These are phyloP conservation scores for Dothidotthia symphoricarpi DNA, from an alignment of 2,329 filamentous ascomycete species.

Conservation along the genomic window DNA sequence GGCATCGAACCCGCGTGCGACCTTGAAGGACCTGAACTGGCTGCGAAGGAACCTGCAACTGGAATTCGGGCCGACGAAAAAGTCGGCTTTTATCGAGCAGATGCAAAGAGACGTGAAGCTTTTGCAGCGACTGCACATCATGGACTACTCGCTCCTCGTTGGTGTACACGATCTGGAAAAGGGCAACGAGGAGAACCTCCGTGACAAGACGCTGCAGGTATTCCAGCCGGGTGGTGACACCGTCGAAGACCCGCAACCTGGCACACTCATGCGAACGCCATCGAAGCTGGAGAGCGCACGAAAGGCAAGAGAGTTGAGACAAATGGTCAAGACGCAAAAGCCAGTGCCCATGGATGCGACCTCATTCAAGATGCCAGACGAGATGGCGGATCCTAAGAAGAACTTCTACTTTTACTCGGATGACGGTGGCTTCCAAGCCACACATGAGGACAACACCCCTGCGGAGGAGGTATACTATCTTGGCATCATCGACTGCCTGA, in stretches of 20 bases:
- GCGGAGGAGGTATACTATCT: conserved; percentile 97
- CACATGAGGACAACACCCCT: conserved; percentile 80
- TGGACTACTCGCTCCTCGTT: conserved; percentile 96
- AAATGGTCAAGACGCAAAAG: conserved; percentile 89
- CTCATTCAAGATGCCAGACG: conserved; percentile 82
- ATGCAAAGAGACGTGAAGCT: conserved; percentile 83
- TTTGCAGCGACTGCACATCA: conserved; percentile 86
- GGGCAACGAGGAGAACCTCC: conserved; percentile 93
- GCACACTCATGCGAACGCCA: conserved; percentile 79
- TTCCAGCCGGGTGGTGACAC: conserved; percentile 82
- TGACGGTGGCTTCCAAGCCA: conserved; percentile 89
- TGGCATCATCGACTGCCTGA: conserved; percentile 96
- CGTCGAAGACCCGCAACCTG: conserved; percentile 51
- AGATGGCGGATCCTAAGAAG: conserved; percentile 64
- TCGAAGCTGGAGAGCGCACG: conserved; percentile 89
- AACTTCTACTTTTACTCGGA: conserved; percentile 89
- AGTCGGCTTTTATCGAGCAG: conserved; percentile 82
- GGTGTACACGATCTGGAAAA: conserved; percentile 88
- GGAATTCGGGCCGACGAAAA: conserved; percentile 86
- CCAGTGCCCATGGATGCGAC: conserved; percentile 89
- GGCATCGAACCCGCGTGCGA: conserved; percentile 84
- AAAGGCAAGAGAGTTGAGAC: conserved; percentile 84
- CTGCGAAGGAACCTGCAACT: conserved; percentile 78
- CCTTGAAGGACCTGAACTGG: conserved; percentile 97
- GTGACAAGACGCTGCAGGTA: conserved; percentile 83